Evolutionary conservation across 1,284 basidiomycete species (phyloP).

Genomic region (Earliella scabrosa): DNA sequence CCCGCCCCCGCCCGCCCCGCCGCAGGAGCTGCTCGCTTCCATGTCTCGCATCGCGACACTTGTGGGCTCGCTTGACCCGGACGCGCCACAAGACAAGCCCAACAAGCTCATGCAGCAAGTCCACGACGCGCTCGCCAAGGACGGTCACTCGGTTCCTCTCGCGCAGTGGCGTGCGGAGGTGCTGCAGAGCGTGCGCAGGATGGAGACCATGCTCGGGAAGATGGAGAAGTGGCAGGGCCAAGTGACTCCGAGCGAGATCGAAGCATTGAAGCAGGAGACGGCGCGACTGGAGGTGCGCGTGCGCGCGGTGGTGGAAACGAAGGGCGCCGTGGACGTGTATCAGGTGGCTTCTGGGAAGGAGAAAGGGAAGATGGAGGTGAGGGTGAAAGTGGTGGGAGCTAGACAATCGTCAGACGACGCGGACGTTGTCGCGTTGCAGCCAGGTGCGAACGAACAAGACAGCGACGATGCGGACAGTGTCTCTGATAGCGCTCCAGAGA

Average conservation of each 20-base stretch:
- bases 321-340: conserved; percentile 4
- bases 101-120: conserved; percentile 15
- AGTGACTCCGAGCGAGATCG: conserved; percentile 18
- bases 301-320: conserved; percentile 19
- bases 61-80: conserved; percentile 14
- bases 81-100: conserved; percentile 6
- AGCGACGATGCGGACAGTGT: conserved; percentile 12
- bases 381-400: neutral
- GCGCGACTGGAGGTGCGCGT: conserved; percentile 18
- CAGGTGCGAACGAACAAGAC: conserved; percentile 12
- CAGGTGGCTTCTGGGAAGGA: neutral
- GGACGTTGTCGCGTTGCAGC: neutral
- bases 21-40: conserved; percentile 21
- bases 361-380: neutral
- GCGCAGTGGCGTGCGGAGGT: conserved; percentile 22
- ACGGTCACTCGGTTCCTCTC: conserved; percentile 3
- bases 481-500: conserved; percentile 17
- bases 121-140: conserved; percentile 13
- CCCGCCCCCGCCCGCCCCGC: neutral
- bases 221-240: conserved; percentile 23
- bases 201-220: conserved; percentile 21
- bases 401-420: conserved; percentile 3
- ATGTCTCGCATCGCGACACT: conserved; percentile 22
- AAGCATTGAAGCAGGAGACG: conserved; percentile 19
- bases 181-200: conserved; percentile 20